These are phyloP conservation scores for Penicillium cosmopolitanum DNA, from an alignment of 495 filamentous ascomycete species.

Conservation along the genomic window DNA sequence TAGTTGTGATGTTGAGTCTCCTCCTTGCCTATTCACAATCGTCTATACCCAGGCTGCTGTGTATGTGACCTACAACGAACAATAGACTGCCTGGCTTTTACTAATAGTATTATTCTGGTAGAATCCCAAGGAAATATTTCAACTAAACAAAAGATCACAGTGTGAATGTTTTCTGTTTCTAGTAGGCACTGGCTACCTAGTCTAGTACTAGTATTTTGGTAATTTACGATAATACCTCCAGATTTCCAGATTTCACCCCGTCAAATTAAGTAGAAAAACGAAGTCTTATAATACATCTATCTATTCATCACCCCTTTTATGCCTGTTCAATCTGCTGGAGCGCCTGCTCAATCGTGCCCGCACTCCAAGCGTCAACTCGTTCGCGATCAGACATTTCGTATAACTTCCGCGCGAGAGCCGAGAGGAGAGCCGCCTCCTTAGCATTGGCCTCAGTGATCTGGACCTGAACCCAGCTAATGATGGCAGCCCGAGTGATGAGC, in stretches of 20 bases:
- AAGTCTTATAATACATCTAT: constrained; percentile 6
- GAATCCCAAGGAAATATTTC: no score
- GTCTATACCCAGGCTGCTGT: no score
- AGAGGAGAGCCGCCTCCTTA: constrained; percentile 55
- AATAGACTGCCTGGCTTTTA: no score
- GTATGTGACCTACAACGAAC: no score
- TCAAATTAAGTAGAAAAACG: not conserved
- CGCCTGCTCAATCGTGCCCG: constrained; percentile 41
- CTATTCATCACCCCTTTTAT: constrained; percentile 1
- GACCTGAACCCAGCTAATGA: constrained; percentile 76
- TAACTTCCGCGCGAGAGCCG: constrained; percentile 61
- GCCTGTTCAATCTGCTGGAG: constrained; percentile 32
- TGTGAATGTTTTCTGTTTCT: no score
- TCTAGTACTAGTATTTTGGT: no score
- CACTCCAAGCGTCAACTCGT: constrained; percentile 70
- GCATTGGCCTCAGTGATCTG: constrained; percentile 48
- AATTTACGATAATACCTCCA: not conserved
- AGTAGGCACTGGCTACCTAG: no score
- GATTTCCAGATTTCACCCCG: not conserved
- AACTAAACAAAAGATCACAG: no score
- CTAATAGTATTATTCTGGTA: no score
- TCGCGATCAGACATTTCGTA: constrained; percentile 71
- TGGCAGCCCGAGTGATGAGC: constrained; percentile 80
- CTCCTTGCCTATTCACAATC: no score
- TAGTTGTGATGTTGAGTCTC: no score